Conservation (phyloP, 768 basidiomycete species). For the Boletellus sp. region DNA sequence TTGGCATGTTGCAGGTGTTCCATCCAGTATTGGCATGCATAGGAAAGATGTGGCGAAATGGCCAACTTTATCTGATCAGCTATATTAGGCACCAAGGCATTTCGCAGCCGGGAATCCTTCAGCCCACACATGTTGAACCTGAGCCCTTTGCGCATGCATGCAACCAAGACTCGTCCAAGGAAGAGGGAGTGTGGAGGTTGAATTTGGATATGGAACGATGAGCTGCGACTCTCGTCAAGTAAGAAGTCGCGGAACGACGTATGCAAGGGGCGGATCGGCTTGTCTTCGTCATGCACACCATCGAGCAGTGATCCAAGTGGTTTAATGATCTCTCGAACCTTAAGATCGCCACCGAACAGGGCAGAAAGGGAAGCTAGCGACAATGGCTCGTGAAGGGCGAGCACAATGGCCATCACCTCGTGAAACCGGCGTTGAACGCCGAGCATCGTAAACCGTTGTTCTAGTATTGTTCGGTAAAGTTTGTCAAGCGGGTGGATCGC, state of each 20-base stretch:
- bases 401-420: background rate
- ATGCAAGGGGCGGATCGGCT: no score
- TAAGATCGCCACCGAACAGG: background rate
- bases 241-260: background rate
- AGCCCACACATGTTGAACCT: slow-evolving; percentile 6
- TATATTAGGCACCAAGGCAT: background rate
- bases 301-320: background rate
- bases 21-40: slow-evolving; percentile 1
- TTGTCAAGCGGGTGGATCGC: no score
- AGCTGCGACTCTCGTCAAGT: background rate
- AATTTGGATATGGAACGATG: background rate
- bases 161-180: background rate
- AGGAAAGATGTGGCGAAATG: background rate
- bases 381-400: background rate
- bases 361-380: background rate
- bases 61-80: background rate
- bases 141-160: background rate
- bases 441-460: no score
- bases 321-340: background rate
- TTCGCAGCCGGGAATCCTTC: background rate
- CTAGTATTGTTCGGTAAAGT: no score
- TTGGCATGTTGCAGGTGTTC: background rate
- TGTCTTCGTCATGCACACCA: background rate
- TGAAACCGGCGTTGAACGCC: no score
- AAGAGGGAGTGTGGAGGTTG: background rate